Conservation (phyloP, 129 eudicot species). For the Flaveria ramosissima region DNA sequence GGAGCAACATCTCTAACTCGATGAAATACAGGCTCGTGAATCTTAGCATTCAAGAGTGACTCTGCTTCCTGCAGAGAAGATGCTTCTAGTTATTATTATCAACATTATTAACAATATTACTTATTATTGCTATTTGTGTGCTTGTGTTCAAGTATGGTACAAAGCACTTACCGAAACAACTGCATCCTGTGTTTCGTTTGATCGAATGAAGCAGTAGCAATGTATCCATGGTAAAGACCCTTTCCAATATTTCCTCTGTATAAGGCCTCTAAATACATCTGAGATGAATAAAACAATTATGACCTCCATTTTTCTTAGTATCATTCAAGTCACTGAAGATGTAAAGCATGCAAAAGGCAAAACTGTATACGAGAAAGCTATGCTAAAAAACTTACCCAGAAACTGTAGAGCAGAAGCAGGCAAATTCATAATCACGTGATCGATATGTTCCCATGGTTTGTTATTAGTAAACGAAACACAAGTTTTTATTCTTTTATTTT, state of each 20-base stretch:
- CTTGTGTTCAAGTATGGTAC: not conserved
- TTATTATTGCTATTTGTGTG: not conserved
- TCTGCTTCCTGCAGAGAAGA: constrained; percentile 71
- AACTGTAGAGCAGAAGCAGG: constrained; percentile 96
- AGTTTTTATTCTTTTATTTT: constrained; percentile 64
- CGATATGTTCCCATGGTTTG: constrained; percentile 93
- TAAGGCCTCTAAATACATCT: constrained; percentile 78
- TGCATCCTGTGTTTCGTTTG: constrained; percentile 72
- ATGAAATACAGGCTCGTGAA: constrained; percentile 70
- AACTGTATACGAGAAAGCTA: not conserved
- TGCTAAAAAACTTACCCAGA: constrained; percentile 52
- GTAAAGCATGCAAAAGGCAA: not conserved
- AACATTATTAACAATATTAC: not conserved
- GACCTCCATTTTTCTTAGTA: constrained; percentile 15
- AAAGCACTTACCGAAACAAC: constrained; percentile 62
- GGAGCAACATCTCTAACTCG: constrained; percentile 99
- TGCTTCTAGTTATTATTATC: not conserved
- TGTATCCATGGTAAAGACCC: constrained; percentile 89
- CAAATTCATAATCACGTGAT: constrained; percentile 91
- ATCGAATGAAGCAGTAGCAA: constrained; percentile 93
- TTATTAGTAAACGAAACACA: constrained; percentile 41
- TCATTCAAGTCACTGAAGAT: not conserved
- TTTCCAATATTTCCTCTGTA: constrained; percentile 69
- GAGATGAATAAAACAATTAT: constrained; percentile 23
- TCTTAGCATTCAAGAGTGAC: constrained; percentile 63